A percentile compares a stretch with the other conserved stretches of the same genome.
phyloP scores from a whole-genome alignment of 768 basidiomycete species.

The Boletus rubroflammeus region DNA sequence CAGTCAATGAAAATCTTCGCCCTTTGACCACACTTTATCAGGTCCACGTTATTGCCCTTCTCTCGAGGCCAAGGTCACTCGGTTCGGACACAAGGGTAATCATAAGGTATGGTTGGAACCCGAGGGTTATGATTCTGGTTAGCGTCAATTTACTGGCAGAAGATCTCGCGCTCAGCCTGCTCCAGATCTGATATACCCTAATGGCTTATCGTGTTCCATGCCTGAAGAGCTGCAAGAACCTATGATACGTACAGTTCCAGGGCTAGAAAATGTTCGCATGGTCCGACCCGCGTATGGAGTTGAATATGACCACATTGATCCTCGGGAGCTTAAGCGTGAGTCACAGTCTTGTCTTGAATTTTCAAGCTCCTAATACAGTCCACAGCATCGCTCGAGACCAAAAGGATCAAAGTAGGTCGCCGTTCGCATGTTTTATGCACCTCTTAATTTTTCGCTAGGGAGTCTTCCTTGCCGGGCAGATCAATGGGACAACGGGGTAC shows the following conservation, averaged over 20 bases:
- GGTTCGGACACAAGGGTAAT: constrained; percentile 65
- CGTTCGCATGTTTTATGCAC: background rate
- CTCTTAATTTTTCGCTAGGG: constrained; percentile 41
- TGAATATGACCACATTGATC: constrained; percentile 89
- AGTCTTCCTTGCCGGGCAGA: constrained; percentile 86
- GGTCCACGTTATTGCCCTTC: constrained; percentile 93
- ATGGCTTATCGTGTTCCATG: constrained; percentile 84
- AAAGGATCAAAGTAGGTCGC: constrained; percentile 59
- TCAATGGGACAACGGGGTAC: constrained; percentile 92
- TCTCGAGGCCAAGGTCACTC: constrained; percentile 79
- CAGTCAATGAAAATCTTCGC: background rate
- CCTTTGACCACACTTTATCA: constrained; percentile 23
- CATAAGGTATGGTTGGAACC: constrained; percentile 90
- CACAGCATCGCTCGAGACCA: constrained; percentile 79
- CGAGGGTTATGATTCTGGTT: constrained; percentile 87
- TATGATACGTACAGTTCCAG: constrained; percentile 82
- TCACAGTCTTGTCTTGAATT: constrained; percentile 5
- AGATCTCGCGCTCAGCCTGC: background rate
- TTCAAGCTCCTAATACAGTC: background rate
- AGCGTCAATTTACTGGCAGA: background rate
- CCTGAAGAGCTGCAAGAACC: constrained; percentile 81
- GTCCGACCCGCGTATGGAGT: constrained; percentile 87
- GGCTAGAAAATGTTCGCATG: constrained; percentile 82
- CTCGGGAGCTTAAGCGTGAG: constrained; percentile 72
- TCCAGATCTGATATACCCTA: constrained; percentile 83